Evolutionary conservation across 176 grass and related monocot genomes (phyloP).

Genomic region (Alopecurus myosuroides): DNA sequence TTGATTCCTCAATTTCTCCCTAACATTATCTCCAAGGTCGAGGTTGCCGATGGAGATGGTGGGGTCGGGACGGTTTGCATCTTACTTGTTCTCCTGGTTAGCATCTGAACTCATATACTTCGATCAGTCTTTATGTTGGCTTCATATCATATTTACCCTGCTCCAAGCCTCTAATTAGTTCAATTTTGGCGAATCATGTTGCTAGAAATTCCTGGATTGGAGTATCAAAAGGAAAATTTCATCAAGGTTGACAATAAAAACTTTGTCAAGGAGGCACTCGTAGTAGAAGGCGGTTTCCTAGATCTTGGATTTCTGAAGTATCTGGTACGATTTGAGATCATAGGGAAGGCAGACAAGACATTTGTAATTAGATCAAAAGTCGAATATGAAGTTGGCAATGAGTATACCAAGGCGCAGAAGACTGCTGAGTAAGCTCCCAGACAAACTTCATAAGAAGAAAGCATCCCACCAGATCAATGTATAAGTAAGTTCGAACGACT

Average conservation of each 20-base stretch:
- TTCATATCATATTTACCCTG: background rate
- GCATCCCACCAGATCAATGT: too few species aligned
- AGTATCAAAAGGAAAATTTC: constrained; percentile 9
- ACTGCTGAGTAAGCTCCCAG: too few species aligned
- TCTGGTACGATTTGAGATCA: constrained; percentile 6
- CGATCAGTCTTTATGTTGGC: background rate
- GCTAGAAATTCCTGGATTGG: background rate
- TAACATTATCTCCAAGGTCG: constrained; percentile 3
- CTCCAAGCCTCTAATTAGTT: background rate
- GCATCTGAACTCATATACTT: background rate
- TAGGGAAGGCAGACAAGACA: background rate
- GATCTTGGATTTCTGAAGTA: constrained; percentile 29
- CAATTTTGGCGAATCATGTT: background rate
- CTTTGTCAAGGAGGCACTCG: constrained; percentile 5
- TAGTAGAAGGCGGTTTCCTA: constrained; percentile 24
- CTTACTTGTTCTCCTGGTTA: constrained; percentile 18
- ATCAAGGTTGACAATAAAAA: constrained; percentile 18
- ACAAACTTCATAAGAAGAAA: too few species aligned
- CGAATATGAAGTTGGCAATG: too few species aligned
- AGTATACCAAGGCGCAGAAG: too few species aligned
- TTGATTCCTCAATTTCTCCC: constrained; percentile 19
- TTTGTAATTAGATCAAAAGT: constrained; percentile 24
- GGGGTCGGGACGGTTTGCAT: background rate
- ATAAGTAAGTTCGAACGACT: too few species aligned
- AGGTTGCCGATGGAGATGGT: constrained; percentile 27